Evolutionary conservation across 2,329 filamentous ascomycete species (phyloP).

Genomic region (Aspergillaceae sp.): DNA sequence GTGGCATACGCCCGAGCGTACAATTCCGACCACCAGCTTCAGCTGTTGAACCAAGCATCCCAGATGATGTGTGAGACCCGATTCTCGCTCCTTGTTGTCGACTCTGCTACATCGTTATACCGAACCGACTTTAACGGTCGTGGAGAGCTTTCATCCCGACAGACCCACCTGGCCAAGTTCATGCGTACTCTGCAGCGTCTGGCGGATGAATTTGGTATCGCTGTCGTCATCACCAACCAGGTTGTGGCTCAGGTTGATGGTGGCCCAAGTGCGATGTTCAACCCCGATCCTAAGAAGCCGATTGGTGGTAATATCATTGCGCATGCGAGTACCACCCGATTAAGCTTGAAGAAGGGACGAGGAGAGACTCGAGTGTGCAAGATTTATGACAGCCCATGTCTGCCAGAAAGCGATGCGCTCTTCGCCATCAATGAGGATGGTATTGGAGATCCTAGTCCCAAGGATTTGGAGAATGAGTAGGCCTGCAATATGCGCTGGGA

Average conservation of each 20-base stretch:
- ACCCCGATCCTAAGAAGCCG: constrained; percentile 97
- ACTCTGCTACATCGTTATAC: constrained; percentile 91
- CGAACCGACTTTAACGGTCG: constrained; percentile 95
- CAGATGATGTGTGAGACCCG: constrained; percentile 99
- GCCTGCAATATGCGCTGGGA: background rate
- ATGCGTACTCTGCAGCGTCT: constrained; percentile 41
- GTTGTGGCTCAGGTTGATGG: constrained; percentile 97
- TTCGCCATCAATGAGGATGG: constrained; percentile 97
- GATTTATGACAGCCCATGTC: constrained; percentile 96
- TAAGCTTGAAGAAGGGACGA: constrained; percentile 91
- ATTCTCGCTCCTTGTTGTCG: constrained; percentile 90
- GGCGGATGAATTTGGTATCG: constrained; percentile 79
- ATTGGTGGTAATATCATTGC: constrained; percentile 99
- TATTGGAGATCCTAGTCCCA: constrained; percentile 89
- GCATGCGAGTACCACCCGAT: constrained; percentile 86
- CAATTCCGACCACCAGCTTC: constrained; percentile 95
- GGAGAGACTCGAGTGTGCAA: constrained; percentile 96
- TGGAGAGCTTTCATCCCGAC: constrained; percentile 88
- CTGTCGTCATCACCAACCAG: constrained; percentile 97
- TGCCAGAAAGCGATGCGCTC: constrained; percentile 91
- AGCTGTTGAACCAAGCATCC: constrained; percentile 86
- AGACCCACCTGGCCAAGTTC: constrained; percentile 49
- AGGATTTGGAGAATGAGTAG: constrained; percentile 82
- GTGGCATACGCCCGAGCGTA: constrained; percentile 97
- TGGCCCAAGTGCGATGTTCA: constrained; percentile 95